These are phyloP conservation scores for Exophiala xenobiotica DNA, from an alignment of 2,329 filamentous ascomycete species.

Conservation along the genomic window DNA sequence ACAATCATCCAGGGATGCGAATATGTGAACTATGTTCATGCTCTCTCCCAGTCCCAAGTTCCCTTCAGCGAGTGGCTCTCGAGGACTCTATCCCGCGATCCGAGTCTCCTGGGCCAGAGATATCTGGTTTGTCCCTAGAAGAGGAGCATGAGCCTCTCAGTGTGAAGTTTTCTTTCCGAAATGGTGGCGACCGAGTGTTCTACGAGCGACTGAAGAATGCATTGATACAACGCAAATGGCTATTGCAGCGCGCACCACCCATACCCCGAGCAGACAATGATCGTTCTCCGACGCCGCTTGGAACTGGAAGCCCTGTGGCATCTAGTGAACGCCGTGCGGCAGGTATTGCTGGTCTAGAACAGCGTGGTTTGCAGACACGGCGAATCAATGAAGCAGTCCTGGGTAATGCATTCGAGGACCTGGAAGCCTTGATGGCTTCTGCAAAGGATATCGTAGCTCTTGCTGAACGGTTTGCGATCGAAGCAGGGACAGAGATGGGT, in stretches of 20 bases:
- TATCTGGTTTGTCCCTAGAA: slow-evolving; percentile 47
- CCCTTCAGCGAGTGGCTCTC: slow-evolving; percentile 52
- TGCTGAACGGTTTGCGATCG: slow-evolving; percentile 79
- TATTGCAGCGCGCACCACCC: slow-evolving; percentile 84
- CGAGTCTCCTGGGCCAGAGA: slow-evolving; percentile 76
- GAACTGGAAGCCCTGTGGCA: slow-evolving; percentile 19
- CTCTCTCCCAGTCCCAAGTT: slow-evolving; percentile 49
- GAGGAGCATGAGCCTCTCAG: slow-evolving; percentile 66
- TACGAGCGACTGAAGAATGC: slow-evolving; percentile 83
- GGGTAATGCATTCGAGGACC: slow-evolving; percentile 89
- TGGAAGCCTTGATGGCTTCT: slow-evolving; percentile 95
- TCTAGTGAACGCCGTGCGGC: slow-evolving; percentile 53
- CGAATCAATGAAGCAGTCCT: slow-evolving; percentile 94
- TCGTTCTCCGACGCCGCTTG: slow-evolving; percentile 16
- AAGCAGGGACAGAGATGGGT: slow-evolving; percentile 58
- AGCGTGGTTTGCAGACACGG: slow-evolving; percentile 76
- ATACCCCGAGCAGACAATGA: slow-evolving; percentile 64
- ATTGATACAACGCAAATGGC: slow-evolving; percentile 91
- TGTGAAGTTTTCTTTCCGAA: slow-evolving; percentile 89
- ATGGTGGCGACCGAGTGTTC: slow-evolving; percentile 78
- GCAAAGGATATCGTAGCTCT: slow-evolving; percentile 94
- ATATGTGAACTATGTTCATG: slow-evolving; percentile 91
- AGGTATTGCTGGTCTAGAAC: slow-evolving; percentile 89
- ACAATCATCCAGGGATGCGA: slow-evolving; percentile 82
- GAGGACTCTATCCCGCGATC: slow-evolving; percentile 48